Percentiles rank a stretch among this genome's conserved stretches.
Evolutionary conservation across 495 filamentous ascomycete genomes (phyloP).

Genomic region (Cercophora newfieldiana): DNA sequence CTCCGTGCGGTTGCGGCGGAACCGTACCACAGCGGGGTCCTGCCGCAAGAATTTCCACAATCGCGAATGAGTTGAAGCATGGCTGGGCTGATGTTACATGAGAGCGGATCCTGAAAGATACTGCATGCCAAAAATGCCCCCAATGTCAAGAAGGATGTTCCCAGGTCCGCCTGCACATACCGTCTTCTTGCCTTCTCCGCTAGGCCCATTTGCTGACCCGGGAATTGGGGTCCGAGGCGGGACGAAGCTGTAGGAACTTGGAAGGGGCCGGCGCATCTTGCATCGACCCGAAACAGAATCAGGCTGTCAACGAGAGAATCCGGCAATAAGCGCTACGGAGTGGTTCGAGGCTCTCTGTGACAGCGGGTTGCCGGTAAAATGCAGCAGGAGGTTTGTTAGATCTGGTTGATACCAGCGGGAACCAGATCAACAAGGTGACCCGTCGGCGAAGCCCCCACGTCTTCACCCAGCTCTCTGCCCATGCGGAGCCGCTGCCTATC

Average conservation of each 20-base stretch:
- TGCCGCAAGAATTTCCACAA: neutral
- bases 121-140: neutral
- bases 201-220: constrained; percentile 11
- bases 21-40: neutral
- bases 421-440: neutral
- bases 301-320: constrained; percentile 9
- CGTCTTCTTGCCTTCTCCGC: constrained; percentile 15
- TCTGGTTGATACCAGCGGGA: neutral
- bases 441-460: neutral
- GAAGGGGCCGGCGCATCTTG: constrained; percentile 10
- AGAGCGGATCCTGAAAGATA: neutral
- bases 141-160: neutral
- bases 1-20: constrained; percentile 6
- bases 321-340: constrained; percentile 13
- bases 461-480: neutral
- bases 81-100: constrained; percentile 4
- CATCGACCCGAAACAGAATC: constrained; percentile 19
- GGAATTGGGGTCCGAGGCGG: constrained; percentile 18
- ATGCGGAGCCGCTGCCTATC: constrained; percentile 3
- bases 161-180: constrained; percentile 12
- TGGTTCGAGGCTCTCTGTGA: constrained; percentile 14
- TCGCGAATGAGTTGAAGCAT: neutral
- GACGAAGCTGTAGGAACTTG: neutral
- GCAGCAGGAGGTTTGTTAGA: neutral
- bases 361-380: constrained; percentile 14